Base-by-base conservation (phyloP, 805 yeast species). In the Starmerella vaccinii region DNA sequence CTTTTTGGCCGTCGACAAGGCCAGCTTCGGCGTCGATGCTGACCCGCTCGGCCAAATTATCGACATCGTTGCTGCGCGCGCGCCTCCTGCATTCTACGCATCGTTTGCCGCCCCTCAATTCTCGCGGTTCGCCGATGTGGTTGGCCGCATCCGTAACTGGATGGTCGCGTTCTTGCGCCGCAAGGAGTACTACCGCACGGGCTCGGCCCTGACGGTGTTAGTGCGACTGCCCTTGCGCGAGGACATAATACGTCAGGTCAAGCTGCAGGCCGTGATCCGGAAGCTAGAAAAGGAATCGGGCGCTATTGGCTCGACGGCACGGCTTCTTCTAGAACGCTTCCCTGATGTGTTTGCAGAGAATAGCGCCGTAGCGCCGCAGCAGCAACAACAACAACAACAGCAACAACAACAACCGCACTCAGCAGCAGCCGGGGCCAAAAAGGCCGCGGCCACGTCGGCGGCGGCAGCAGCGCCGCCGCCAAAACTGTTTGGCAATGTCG, bases 91-190 rank as follows among this genome's bases (percentile, higher is more conserved):
- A 5, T 46, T 41, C 34, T 41, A 41, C 34, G 13, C 34, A 7
- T 33, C 45, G 23, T 41, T 24, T 8, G 21, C 24, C n/a, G 19
- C 32, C 16, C 7, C 18, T 10, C 6, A 22, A 13, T 39, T 24
- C 38, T 5, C 46, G 29, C 37, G 29, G 21, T 21, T 43, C 29
- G 33, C 13, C 22, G 46, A 43, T 9, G 29, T 43, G 1, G 46
- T 49, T 9, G 54, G 54, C 10, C 51, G 61, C 9, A 47, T 53
- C 39, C 55, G 59, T 30, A 59, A 51, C 50, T 57, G 57, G 59
- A 45, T 59, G 46, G 47, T 55, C 13, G 49, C 47, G 21, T 22
- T 50, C 41, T 22, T 43, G 33, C 54, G 56, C 27, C 50, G 48
- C 12, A 47, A 50, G 22, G 32, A 47, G 13, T 23, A 23, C 13